Evolutionary conservation across 176 grass and related monocot genomes (phyloP).

Genomic region (Zoysia pacifica): DNA sequence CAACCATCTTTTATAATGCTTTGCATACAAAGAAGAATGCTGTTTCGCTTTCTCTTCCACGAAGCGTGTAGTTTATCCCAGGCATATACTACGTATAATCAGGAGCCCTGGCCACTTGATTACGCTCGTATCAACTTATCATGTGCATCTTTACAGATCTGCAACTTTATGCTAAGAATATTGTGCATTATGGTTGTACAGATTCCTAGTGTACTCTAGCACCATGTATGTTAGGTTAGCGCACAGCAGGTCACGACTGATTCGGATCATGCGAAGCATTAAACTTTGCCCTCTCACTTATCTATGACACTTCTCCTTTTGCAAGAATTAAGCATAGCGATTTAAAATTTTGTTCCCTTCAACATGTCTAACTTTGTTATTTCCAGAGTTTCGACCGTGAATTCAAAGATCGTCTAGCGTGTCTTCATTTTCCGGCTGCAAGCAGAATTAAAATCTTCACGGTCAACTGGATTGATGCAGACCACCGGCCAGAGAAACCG

Average conservation of each 20-base stretch:
- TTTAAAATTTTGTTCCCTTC: not conserved
- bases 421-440: too few relatives aligned
- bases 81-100: not conserved
- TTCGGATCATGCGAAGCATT: conserved; percentile 13
- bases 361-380: not conserved
- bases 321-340: not conserved
- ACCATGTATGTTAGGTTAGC: not conserved
- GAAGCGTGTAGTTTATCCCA: not conserved
- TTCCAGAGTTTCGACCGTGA: too few relatives aligned
- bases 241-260: not conserved
- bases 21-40: not conserved
- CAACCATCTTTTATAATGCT: too few relatives aligned
- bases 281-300: not conserved
- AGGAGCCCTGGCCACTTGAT: not conserved
- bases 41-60: not conserved
- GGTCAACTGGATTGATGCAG: not conserved
- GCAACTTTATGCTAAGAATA: not conserved
- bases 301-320: not conserved
- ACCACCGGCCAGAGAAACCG: not conserved
- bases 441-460: not conserved
- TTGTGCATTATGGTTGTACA: not conserved
- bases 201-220: conserved; percentile 7
- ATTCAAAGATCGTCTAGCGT: too few relatives aligned
- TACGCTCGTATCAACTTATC: conserved; percentile 25
- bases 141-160: conserved; percentile 2